Base-by-base conservation (phyloP, 1,284 basidiomycete species). In the Coniferiporia weirii region DNA sequence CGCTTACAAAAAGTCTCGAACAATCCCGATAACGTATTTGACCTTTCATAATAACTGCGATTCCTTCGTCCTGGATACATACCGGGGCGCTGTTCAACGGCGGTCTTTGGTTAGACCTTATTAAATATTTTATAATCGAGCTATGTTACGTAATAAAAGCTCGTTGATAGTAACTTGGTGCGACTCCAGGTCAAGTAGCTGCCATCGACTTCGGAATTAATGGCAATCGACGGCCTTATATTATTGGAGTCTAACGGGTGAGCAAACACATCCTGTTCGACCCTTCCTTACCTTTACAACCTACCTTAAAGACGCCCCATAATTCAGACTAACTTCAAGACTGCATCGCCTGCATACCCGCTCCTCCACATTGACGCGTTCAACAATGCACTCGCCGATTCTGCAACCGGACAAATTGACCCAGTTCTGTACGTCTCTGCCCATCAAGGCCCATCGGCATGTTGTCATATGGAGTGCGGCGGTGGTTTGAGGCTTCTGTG, bases 221-320 rank as follows among this genome's bases (percentile, higher is more conserved):
- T 94, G 81, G 83, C 82, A 60, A 87, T 97, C 71, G 94, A 97
- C 74, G 94, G 94, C 10, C 77, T 97, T 63, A 95, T 97, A 68
- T 87, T 96, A 63, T 78, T 96, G 57, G 93, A 95, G 72, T 78
- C 80, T 59, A 79, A 83, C 64, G 90, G 91, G 87, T 91, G 66
- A 67, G 86, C 75, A 49, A 40, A 54, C 61, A 36, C 27, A 17
- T 45, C 52, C 22, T 10, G 45, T 47, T 51, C 38, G 55, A 58
- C 64, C 32, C 36, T 36, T 50, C 7, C 5, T 51, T 22, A 45
- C 20, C 56, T 45, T 35, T 49, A 12, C 53, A 51, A 45, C 1
- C 43, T 34, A 36, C 22, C n/a, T 61, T 61, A 64, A 59, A 94
- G 92, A 52, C 89, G 85, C 56, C 89, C 94, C 38, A 88, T 98